Conservation (phyloP, 1,284 basidiomycete genomes). For the Microstroma glucosiphilum region DNA sequence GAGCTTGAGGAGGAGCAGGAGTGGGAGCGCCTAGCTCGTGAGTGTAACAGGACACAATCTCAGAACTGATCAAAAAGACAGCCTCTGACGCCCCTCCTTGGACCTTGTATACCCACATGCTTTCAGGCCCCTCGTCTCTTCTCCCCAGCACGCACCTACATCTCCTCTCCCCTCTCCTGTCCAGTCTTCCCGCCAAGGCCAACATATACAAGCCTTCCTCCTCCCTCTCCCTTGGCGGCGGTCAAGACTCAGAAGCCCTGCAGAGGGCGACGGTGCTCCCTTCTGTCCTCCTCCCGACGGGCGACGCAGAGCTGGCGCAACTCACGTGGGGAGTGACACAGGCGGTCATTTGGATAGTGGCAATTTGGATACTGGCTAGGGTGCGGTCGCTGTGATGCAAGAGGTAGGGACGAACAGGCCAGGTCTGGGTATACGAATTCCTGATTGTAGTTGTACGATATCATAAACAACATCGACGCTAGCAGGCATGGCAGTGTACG, state of each 20-base stretch:
- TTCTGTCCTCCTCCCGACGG: neutral
- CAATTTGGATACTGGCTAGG: neutral
- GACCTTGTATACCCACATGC: neutral
- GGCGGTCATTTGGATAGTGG: neutral
- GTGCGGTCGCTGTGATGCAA: neutral
- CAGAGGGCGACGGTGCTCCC: too few relatives aligned
- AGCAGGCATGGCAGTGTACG: too few relatives aligned
- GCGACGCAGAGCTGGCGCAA: neutral
- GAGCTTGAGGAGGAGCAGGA: neutral
- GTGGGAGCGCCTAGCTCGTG: neutral
- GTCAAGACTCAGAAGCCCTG: too few relatives aligned
- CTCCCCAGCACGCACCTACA: neutral
- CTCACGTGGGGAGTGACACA: neutral
- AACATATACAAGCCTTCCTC: too few relatives aligned
- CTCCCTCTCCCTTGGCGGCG: too few relatives aligned
- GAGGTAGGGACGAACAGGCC: too few relatives aligned
- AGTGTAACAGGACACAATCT: neutral
- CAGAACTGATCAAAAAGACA: neutral
- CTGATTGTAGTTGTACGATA: too few relatives aligned
- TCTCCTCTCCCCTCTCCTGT: neutral
- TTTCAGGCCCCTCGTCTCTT: neutral
- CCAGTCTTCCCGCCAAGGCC: neutral
- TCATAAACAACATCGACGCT: too few relatives aligned
- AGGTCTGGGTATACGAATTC: too few relatives aligned
- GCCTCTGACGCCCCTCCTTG: neutral